A percentile compares a stretch with the other conserved stretches of the same genome.
These are phyloP conservation scores for Singerocomus inundabilis DNA, from an alignment of 1,284 basidiomycete species.

Conservation along the genomic window DNA sequence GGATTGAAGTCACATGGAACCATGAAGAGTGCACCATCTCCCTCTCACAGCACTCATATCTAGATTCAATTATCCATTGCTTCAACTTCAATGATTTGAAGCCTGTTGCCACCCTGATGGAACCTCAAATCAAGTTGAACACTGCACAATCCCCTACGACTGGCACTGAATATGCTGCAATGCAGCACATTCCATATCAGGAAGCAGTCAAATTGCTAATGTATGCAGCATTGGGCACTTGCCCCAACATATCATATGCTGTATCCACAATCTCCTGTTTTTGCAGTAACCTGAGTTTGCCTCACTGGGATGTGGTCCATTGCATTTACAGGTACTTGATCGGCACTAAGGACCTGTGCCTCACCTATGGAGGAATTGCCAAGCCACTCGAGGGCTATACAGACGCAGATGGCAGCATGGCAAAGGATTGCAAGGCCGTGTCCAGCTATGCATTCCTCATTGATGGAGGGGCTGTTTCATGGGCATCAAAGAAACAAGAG, in stretches of 20 bases:
- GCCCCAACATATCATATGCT: background rate
- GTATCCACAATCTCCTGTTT: background rate
- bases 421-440: conserved; percentile 26
- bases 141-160: background rate
- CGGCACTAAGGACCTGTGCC: fast-evolving
- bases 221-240: background rate
- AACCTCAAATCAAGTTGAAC: background rate
- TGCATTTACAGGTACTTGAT: background rate
- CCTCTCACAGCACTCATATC: background rate
- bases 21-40: no score
- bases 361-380: background rate
- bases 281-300: background rate
- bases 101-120: background rate
- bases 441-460: conserved; percentile 37
- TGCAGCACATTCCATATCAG: background rate
- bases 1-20: no score
- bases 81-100: background rate
- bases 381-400: background rate
- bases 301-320: background rate
- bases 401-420: background rate
- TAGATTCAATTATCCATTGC: background rate
- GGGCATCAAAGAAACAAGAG: conserved; percentile 36
- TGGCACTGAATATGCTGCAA: background rate
- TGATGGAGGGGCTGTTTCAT: conserved; percentile 35
- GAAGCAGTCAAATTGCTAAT: background rate